A percentile compares a stretch with the other conserved stretches of the same genome.
phyloP scores from a whole-genome alignment of 495 filamentous ascomycete species.

The Cercophora samala region DNA sequence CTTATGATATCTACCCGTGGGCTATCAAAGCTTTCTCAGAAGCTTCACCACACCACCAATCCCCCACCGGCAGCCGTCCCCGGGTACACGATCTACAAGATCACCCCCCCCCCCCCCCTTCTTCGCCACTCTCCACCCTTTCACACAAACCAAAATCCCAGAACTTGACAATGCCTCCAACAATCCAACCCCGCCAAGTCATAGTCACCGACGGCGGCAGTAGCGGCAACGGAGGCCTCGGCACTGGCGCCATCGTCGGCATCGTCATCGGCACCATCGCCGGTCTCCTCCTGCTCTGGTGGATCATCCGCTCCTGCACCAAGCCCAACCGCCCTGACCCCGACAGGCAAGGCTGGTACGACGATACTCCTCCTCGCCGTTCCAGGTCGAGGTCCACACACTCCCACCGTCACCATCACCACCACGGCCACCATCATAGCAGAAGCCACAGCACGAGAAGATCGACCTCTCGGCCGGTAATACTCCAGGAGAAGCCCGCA shows the following conservation, averaged over 20 bases:
- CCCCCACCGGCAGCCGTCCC: background rate
- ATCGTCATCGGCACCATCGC: conserved; percentile 33
- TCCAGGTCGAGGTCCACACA: conserved; percentile 16
- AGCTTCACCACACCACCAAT: background rate
- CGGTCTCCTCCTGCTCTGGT: conserved; percentile 28
- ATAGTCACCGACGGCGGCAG: background rate
- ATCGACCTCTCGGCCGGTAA: conserved; percentile 19
- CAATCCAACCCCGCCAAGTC: conserved; percentile 10
- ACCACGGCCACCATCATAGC: conserved; percentile 19
- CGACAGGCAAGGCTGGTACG: conserved; percentile 30
- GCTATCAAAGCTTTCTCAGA: conserved; percentile 1
- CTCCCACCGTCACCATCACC: conserved; percentile 14
- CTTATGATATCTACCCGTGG: background rate
- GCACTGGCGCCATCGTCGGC: conserved; percentile 28
- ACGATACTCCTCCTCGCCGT: conserved; percentile 19
- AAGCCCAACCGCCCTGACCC: conserved; percentile 17
- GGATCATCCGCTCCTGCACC: conserved; percentile 21
- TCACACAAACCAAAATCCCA: background rate
- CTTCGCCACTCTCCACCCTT: background rate
- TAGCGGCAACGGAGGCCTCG: conserved; percentile 14
- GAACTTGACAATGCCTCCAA: conserved; percentile 18
- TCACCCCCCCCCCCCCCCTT: background rate
- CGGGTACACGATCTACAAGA: background rate
- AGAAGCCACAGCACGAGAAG: conserved; percentile 11
- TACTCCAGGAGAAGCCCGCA: conserved; percentile 19